A percentile compares a stretch with the other conserved stretches of the same genome.
Evolutionary conservation across 306 rosid species (phyloP).

Genomic region (Cotoneaster glaucophyllus): DNA sequence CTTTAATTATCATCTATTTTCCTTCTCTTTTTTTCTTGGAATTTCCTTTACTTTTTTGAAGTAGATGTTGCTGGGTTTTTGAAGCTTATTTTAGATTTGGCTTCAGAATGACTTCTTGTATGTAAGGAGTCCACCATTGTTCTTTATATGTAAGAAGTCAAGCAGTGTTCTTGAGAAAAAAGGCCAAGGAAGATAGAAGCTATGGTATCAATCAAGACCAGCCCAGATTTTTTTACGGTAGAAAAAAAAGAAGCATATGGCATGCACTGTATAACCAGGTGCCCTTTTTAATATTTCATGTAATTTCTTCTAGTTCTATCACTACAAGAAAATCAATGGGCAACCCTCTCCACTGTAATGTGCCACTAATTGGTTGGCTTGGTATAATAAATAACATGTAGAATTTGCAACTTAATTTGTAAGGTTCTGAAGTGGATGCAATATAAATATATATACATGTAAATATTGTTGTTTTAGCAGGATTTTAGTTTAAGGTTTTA

Average conservation of each 20-base stretch:
- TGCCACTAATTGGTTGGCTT: constrained; percentile 16
- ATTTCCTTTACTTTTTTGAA: constrained; percentile 7
- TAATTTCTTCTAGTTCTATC: constrained; percentile 10
- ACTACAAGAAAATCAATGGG: constrained; percentile 12
- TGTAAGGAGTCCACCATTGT: background rate
- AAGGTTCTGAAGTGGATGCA: background rate
- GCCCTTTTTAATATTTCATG: constrained; percentile 14
- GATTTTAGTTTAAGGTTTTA: background rate
- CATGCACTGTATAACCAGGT: background rate
- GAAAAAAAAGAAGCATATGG: constrained; percentile 2
- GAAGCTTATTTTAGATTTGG: constrained; percentile 51
- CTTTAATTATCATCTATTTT: constrained; percentile 15
- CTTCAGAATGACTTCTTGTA: constrained; percentile 13
- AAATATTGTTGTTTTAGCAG: background rate
- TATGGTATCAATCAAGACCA: constrained; percentile 1
- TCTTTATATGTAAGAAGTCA: background rate
- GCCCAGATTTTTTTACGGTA: constrained; percentile 29
- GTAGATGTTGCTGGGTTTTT: constrained; percentile 24
- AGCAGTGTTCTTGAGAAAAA: too few species aligned
- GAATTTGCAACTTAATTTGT: background rate
- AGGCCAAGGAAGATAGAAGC: constrained; percentile 10
- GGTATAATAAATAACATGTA: constrained; percentile 17
- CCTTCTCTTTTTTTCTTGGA: constrained; percentile 4
- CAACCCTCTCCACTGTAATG: constrained; percentile 3
- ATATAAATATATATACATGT: background rate